A percentile compares a stretch with the other conserved stretches of the same genome.
Evolutionary conservation across 2,329 filamentous ascomycete genomes (phyloP).

Genomic region (Apiospora marii): DNA sequence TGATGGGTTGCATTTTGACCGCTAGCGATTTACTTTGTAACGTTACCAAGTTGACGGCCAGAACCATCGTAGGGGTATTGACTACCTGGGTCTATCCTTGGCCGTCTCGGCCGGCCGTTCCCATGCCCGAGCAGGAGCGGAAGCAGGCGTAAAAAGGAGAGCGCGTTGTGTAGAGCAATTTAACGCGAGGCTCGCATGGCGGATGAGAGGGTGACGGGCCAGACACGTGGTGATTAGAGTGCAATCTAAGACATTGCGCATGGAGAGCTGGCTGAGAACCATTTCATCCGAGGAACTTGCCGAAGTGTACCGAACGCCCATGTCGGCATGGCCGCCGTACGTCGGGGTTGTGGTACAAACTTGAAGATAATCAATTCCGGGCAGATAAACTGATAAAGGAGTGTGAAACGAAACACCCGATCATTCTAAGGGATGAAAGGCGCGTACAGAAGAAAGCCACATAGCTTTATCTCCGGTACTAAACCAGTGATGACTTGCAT

Average conservation of each 20-base stretch:
- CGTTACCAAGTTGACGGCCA: neutral
- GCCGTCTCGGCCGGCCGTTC: neutral
- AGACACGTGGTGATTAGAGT: neutral
- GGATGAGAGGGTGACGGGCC: neutral
- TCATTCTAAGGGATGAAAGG: neutral
- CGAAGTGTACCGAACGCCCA: neutral
- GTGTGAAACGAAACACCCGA: neutral
- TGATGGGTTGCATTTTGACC: conserved; percentile 2
- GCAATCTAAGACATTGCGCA: neutral
- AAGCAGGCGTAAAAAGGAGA: neutral
- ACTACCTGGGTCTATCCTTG: neutral
- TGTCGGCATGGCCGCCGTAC: neutral
- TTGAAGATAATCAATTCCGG: neutral
- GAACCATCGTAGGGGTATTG: neutral
- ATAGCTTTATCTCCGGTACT: neutral
- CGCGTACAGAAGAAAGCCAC: neutral
- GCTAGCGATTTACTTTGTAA: neutral
- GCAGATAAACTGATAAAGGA: neutral
- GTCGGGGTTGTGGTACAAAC: neutral
- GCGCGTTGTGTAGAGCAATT: neutral
- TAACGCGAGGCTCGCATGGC: neutral
- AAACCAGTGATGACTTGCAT: neutral
- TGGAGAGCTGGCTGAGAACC: neutral
- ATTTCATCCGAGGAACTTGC: neutral
- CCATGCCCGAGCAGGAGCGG: neutral